Evolutionary conservation across 441 rosid species (phyloP).

Genomic region (Kokia cookei): DNA sequence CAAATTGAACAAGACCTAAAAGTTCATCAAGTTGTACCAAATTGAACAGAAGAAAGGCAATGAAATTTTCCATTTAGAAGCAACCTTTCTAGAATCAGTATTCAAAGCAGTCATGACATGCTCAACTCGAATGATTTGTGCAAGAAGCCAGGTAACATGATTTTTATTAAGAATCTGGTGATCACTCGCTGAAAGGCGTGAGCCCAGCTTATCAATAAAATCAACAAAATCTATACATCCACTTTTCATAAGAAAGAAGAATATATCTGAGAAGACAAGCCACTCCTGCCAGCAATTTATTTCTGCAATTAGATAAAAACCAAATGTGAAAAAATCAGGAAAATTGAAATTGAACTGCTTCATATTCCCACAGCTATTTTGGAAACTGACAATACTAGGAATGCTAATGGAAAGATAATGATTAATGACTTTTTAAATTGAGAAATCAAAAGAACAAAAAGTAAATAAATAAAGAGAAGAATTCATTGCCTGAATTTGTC

Average conservation of each 20-base stretch:
- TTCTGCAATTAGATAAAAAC: conserved; percentile 46
- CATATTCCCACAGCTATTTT: conserved; percentile 1
- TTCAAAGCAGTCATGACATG: conserved; percentile 78
- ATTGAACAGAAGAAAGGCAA: conserved; percentile 4
- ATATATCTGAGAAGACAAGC: conserved; percentile 93
- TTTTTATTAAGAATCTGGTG: conserved; percentile 84
- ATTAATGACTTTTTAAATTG: neutral
- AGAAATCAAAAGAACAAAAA: neutral
- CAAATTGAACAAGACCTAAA: neutral
- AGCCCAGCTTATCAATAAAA: conserved; percentile 90
- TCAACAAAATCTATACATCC: conserved; percentile 94
- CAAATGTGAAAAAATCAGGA: neutral
- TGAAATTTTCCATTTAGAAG: conserved; percentile 1
- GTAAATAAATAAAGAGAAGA: conserved; percentile 18
- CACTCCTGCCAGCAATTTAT: conserved; percentile 98
- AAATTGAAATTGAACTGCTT: neutral
- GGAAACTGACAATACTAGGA: neutral
- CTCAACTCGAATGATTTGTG: conserved; percentile 84
- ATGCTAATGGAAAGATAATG: neutral
- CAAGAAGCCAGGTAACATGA: conserved; percentile 97
- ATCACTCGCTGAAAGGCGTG: conserved; percentile 66
- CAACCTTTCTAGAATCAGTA: conserved; percentile 80
- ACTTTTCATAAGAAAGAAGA: conserved; percentile 81
- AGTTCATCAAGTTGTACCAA: neutral
- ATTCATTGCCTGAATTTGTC: conserved; percentile 82